These are phyloP conservation scores for Thielaviopsis euricoi DNA, from an alignment of 2,329 filamentous ascomycete genomes.

Conservation along the genomic window DNA sequence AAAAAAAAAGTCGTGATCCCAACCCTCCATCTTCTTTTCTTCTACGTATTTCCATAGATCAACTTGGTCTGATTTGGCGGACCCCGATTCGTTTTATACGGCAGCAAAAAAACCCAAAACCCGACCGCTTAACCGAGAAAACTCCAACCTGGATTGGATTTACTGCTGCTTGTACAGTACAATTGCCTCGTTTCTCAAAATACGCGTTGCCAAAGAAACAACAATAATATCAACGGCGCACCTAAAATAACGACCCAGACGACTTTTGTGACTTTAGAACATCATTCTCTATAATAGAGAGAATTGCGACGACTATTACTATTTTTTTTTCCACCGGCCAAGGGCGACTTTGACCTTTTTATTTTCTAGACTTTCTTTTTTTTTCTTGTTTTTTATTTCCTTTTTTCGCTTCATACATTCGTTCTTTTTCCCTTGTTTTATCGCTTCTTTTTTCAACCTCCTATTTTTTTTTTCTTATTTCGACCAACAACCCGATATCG, in stretches of 20 bases:
- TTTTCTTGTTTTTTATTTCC: neutral
- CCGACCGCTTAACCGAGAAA: neutral
- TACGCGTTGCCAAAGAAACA: neutral
- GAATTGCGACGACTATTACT: neutral
- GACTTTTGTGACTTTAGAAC: neutral
- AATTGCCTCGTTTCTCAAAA: neutral
- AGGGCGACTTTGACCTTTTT: neutral
- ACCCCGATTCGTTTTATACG: neutral
- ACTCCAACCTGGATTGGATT: neutral
- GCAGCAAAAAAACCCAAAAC: neutral
- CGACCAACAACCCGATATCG: neutral
- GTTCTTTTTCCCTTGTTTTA: neutral
- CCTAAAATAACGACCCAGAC: neutral
- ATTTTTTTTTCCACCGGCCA: neutral
- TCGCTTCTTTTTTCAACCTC: neutral
- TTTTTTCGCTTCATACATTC: neutral
- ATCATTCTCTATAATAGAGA: neutral
- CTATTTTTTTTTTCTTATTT: neutral
- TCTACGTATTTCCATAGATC: no score
- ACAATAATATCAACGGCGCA: neutral
- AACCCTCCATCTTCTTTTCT: neutral
- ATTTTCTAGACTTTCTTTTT: neutral
- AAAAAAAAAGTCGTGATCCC: neutral
- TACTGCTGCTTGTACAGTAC: neutral
- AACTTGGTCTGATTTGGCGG: neutral